Base-by-base conservation (phyloP, 139 green algal species). In the Picochlorum sp. region DNA sequence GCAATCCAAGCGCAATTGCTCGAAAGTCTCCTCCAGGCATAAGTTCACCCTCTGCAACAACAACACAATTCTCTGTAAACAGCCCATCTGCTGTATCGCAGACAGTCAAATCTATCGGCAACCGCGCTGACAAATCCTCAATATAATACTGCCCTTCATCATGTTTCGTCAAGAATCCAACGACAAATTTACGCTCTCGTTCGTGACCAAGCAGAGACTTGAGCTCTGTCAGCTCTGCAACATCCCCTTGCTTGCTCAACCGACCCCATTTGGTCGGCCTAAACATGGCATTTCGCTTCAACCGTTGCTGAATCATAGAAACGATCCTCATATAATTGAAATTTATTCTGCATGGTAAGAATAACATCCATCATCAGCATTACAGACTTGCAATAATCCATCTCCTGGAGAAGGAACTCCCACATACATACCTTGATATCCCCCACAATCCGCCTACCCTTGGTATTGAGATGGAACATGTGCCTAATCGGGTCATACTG, bases 61-160 rank as follows among this genome's bases (percentile, higher is more conserved):
- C 88, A 20, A 95, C 78, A 65, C 82, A 90, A 71, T 96, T 96
- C 57, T 96, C 88, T 78, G 84, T 92, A 59, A 86, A 89, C 26
- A 93, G 68, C 51, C 89, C 89, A 11, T 63, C 67, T 0, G 83
- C 72, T 1, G 78, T 81, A 58, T 81, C 62, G 2, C 84, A 81
- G 1, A 71, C 18, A 2, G 62, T 69, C 2, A 97, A 65, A 74
- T 97, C 87, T 7, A 97, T 63, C 1, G 84, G 85, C 57, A 97
- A 54, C 1, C 73, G 52, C 4, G 75, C 86, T 2, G 75, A 83
- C 20, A 83, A 54, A 71, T 97, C 90, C 62, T 97, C 90, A 2
- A 97, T 68, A 32, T 79, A 74, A 63, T 85, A 88, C 38, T 45
- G 32, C 7, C 82, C 86, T 60, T 92, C 88, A 61, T 91, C 74